Evolutionary conservation across 2,329 filamentous ascomycete species (phyloP).

Genomic region (Talaromyces sp.): DNA sequence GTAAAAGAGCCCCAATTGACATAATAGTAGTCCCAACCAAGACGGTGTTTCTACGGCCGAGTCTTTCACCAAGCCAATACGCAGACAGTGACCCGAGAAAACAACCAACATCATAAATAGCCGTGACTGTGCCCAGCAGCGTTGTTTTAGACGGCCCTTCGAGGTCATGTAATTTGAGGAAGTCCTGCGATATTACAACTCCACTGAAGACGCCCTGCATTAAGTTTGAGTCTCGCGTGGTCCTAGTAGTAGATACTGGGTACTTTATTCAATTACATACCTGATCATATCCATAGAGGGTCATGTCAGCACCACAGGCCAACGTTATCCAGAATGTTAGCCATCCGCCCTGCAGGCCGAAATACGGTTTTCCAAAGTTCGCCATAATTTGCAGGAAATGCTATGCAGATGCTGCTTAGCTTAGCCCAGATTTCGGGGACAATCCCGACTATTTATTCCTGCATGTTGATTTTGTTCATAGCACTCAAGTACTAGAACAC

Average conservation of each 20-base stretch:
- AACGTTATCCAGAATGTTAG: constrained; percentile 26
- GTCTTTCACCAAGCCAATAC: constrained; percentile 10
- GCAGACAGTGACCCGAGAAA: constrained; percentile 11
- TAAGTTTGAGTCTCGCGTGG: background rate
- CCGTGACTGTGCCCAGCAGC: constrained; percentile 11
- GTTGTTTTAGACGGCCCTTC: constrained; percentile 8
- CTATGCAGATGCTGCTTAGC: too few species aligned
- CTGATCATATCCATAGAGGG: constrained; percentile 25
- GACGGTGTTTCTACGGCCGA: constrained; percentile 13
- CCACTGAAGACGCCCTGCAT: constrained; percentile 16
- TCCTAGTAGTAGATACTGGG: too few species aligned
- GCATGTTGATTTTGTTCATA: background rate
- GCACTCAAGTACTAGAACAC: background rate
- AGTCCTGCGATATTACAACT: constrained; percentile 16
- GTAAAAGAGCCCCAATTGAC: constrained; percentile 51
- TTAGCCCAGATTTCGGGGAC: too few species aligned
- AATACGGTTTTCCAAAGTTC: constrained; percentile 15
- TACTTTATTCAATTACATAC: background rate
- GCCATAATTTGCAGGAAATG: background rate
- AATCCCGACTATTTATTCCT: background rate
- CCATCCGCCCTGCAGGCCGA: constrained; percentile 22
- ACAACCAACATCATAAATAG: constrained; percentile 15
- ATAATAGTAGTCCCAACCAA: constrained; percentile 26
- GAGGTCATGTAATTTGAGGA: constrained; percentile 9
- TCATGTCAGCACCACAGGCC: constrained; percentile 26